Percentiles rank a stretch among this genome's conserved stretches.
phyloP scores from a whole-genome alignment of 345 rosid genomes.

The Ailanthus altissimus region DNA sequence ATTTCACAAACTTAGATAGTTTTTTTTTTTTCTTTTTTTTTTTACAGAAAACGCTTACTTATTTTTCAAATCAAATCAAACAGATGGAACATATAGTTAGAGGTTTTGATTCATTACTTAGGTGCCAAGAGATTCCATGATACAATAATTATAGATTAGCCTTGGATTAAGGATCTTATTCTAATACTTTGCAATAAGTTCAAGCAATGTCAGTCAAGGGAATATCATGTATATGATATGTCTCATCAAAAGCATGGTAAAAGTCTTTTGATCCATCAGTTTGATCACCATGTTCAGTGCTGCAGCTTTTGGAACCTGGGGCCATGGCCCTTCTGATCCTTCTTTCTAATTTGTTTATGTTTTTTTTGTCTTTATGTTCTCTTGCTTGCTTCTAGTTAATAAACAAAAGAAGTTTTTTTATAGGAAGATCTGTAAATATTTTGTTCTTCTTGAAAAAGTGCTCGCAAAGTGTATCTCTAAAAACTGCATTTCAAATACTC shows the following conservation, averaged over 20 bases:
- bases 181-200: background rate
- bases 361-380: background rate
- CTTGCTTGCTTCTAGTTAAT: background rate
- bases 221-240: too few species aligned
- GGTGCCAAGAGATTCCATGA: background rate
- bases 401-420: too few species aligned
- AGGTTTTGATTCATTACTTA: background rate
- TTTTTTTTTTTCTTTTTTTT: too few species aligned
- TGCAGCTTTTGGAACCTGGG: background rate
- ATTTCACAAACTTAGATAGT: too few species aligned
- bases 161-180: background rate
- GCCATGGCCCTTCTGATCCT: background rate
- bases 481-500: too few species aligned
- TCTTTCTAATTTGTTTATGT: background rate
- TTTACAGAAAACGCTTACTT: too few species aligned
- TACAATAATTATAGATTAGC: background rate
- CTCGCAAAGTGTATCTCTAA: too few species aligned
- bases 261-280: background rate
- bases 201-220: background rate
- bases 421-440: too few species aligned
- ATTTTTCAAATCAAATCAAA: background rate
- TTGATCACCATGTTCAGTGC: constrained; percentile 9
- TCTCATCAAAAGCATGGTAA: too few species aligned
- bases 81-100: background rate
- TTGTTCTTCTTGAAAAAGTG: too few species aligned